Evolutionary conservation across 1,284 basidiomycete species (phyloP).

Genomic region (Rhizoctonia solani): DNA sequence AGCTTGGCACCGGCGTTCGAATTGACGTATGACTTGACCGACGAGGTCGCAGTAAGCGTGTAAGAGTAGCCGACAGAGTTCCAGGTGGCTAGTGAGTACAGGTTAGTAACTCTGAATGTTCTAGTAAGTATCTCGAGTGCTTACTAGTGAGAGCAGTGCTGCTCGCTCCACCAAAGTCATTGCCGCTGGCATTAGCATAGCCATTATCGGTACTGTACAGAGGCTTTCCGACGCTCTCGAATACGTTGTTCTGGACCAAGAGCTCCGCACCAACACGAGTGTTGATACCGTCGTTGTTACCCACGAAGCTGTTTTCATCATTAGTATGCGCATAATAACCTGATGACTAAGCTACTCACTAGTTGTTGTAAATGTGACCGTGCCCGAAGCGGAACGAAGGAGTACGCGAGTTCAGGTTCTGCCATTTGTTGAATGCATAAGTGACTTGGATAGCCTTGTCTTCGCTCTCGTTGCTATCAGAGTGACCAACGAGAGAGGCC

Average conservation of each 20-base stretch:
- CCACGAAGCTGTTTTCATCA: slow-evolving; percentile 39
- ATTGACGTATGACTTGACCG: slow-evolving; percentile 4
- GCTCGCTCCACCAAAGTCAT: slow-evolving; percentile 13
- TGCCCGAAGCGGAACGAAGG: slow-evolving; percentile 46
- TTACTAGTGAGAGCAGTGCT: slow-evolving; percentile 18
- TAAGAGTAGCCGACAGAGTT: slow-evolving; percentile 23
- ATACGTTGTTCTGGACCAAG: slow-evolving; percentile 19
- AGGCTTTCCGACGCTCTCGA: not conserved
- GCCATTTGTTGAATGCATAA: slow-evolving; percentile 31
- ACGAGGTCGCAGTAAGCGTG: not conserved
- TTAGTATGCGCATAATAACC: not conserved
- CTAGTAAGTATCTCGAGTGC: not conserved
- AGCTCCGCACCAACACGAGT: too few relatives aligned
- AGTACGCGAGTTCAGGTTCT: slow-evolving; percentile 43
- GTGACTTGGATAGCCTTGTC: slow-evolving; percentile 27
- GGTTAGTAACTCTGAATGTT: not conserved
- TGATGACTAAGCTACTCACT: not conserved
- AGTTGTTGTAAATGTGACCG: slow-evolving; percentile 20
- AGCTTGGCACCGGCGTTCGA: slow-evolving; percentile 13
- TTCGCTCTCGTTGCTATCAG: too few relatives aligned
- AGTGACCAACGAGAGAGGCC: slow-evolving; percentile 51
- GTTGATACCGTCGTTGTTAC: slow-evolving; percentile 55
- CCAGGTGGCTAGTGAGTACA: slow-evolving; percentile 4
- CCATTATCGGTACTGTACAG: slow-evolving; percentile 18
- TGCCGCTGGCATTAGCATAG: slow-evolving; percentile 22